These are phyloP conservation scores for Tulasnella sp. DNA, from an alignment of 768 basidiomycete genomes.

Conservation along the genomic window DNA sequence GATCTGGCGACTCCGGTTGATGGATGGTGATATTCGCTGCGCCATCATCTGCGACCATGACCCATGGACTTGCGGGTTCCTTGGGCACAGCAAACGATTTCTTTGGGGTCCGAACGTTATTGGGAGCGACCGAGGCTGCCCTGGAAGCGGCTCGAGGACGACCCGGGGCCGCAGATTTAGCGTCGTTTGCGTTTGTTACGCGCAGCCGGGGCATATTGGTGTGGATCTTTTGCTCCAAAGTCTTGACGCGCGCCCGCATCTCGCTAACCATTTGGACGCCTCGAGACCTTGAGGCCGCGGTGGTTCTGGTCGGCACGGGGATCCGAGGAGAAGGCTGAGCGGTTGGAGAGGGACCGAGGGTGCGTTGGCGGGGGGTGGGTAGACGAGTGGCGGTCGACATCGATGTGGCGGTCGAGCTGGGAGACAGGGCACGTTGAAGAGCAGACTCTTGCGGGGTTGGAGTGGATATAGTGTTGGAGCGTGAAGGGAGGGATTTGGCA, in stretches of 20 bases:
- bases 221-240: conserved; percentile 83
- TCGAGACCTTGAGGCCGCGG: conserved; percentile 62
- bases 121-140: background rate
- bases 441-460: conserved; percentile 49
- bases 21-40: conserved; percentile 19
- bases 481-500: background rate
- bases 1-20: conserved; percentile 21
- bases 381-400: conserved; percentile 55
- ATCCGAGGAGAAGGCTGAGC: conserved; percentile 46
- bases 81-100: conserved; percentile 14
- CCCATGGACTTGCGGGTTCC: conserved; percentile 23
- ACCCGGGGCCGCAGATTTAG: background rate
- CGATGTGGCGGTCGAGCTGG: conserved; percentile 48
- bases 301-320: conserved; percentile 39
- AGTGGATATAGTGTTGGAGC: conserved; percentile 10
- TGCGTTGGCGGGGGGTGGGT: conserved; percentile 62
- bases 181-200: background rate
- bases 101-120: conserved; percentile 21
- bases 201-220: conserved; percentile 83
- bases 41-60: conserved; percentile 30
- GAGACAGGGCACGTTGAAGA: conserved; percentile 52
- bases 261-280: conserved; percentile 93
- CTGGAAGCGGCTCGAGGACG: conserved; percentile 12
- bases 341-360: conserved; percentile 51
- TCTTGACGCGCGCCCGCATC: conserved; percentile 82